phyloP scores from a whole-genome alignment of 805 yeast species.

The Candida dajiaensis region DNA sequence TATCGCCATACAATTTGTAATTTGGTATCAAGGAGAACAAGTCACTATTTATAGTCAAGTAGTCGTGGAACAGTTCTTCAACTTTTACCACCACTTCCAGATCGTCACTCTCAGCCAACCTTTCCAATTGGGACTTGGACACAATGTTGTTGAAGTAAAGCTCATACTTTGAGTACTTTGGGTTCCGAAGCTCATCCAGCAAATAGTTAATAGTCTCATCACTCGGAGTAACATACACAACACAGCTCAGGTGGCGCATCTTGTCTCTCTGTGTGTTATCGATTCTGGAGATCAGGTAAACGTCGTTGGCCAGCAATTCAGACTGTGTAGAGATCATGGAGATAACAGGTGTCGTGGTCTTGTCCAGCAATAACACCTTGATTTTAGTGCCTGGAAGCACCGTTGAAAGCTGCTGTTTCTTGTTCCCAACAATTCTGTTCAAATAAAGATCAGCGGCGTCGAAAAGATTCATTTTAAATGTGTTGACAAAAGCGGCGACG shows the following conservation, averaged over 20 bases:
- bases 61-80: slow-evolving; percentile 83
- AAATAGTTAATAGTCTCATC: slow-evolving; percentile 55
- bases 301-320: slow-evolving; percentile 70
- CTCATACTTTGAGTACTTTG: slow-evolving; percentile 76
- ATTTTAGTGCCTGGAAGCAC: slow-evolving; percentile 35
- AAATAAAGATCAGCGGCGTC: slow-evolving; percentile 40
- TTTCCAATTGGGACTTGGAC: slow-evolving; percentile 72
- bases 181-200: slow-evolving; percentile 62
- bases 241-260: slow-evolving; percentile 75
- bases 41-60: slow-evolving; percentile 64
- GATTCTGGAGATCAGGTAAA: slow-evolving; percentile 73
- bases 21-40: slow-evolving; percentile 45
- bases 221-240: slow-evolving; percentile 72
- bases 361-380: slow-evolving; percentile 74
- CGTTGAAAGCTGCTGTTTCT: background rate
- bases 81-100: slow-evolving; percentile 71
- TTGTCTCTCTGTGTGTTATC: slow-evolving; percentile 58
- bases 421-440: slow-evolving; percentile 30
- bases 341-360: slow-evolving; percentile 71
- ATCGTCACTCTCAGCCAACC: slow-evolving; percentile 87
- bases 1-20: slow-evolving; percentile 29
- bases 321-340: slow-evolving; percentile 91
- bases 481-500: no score
- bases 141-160: slow-evolving; percentile 73
- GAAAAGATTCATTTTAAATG: slow-evolving; percentile 47